phyloP scores from a whole-genome alignment of 306 rosid genomes.

The Quercus cerris region DNA sequence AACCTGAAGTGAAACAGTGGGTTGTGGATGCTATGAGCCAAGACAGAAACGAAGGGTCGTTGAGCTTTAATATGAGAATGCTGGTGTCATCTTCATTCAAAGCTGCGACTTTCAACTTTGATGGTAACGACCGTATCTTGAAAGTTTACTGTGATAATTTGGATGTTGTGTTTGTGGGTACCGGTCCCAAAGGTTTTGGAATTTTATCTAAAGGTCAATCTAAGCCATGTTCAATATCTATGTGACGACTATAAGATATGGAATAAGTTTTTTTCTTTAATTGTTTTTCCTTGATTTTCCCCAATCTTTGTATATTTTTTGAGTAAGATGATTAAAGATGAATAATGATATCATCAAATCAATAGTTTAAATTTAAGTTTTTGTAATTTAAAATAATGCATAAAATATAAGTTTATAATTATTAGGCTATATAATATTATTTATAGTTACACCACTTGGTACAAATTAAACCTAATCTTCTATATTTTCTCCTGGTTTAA shows the following conservation, averaged over 20 bases:
- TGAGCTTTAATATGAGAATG: conserved; percentile 24
- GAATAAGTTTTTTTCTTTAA: not conserved
- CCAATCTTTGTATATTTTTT: no score
- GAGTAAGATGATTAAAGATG: no score
- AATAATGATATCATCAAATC: no score
- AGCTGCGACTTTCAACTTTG: not conserved
- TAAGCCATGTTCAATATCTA: conserved; percentile 1
- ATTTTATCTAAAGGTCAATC: not conserved
- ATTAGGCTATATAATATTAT: no score
- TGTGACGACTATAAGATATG: not conserved
- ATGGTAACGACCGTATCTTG: not conserved
- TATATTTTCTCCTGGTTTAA: no score
- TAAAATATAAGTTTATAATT: no score
- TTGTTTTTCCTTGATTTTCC: not conserved
- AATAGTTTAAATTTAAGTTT: no score
- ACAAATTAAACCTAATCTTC: no score
- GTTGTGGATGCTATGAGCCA: not conserved
- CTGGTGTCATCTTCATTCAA: conserved; percentile 6
- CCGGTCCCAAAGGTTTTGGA: not conserved
- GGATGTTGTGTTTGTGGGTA: conserved; percentile 34
- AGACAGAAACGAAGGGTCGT: conserved; percentile 15
- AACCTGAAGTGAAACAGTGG: conserved; percentile 5
- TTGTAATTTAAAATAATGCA: no score
- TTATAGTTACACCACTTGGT: rapidly evolving
- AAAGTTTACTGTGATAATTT: conserved; percentile 33